These are phyloP conservation scores for Phytopythium ostracodes DNA, from an alignment of 352 stramenopile species.

Conservation along the genomic window DNA sequence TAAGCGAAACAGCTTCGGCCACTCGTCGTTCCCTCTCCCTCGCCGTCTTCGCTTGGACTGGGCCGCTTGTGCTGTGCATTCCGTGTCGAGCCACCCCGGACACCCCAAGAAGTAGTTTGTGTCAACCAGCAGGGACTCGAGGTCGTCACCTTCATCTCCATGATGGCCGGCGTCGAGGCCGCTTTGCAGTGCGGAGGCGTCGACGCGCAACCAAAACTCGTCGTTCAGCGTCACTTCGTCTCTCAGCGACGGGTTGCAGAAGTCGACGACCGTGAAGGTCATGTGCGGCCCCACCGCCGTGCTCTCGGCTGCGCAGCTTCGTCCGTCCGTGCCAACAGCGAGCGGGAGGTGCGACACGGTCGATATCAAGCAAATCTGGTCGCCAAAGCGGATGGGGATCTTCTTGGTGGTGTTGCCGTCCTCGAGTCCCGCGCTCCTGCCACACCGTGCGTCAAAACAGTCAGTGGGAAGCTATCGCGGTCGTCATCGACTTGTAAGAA, in stretches of 20 bases:
- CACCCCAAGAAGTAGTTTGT: conserved; percentile 57
- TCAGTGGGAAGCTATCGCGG: background rate
- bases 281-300: conserved; percentile 39
- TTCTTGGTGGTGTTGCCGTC: conserved; percentile 45
- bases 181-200: conserved; percentile 14
- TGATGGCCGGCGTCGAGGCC: background rate
- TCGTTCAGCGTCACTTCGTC: conserved; percentile 38
- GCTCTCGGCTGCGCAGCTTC: conserved; percentile 15
- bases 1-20: conserved; percentile 33
- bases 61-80: background rate
- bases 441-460: too few relatives aligned
- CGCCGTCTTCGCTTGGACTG: background rate
- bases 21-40: conserved; percentile 1
- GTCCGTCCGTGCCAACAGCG: conserved; percentile 38
- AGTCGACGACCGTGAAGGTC: conserved; percentile 65
- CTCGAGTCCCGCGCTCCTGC: conserved; percentile 26
- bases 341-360: conserved; percentile 38
- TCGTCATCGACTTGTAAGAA: background rate
- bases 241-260: conserved; percentile 39
- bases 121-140: conserved; percentile 42
- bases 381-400: conserved; percentile 51
- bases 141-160: conserved; percentile 16
- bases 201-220: conserved; percentile 52
- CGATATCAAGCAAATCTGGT: conserved; percentile 59
- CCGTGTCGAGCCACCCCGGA: conserved; percentile 36